A percentile compares a stretch with the other conserved stretches of the same genome.
Evolutionary conservation across 129 eudicot genomes (phyloP).

Genomic region (Saposhnikovia divaricata): DNA sequence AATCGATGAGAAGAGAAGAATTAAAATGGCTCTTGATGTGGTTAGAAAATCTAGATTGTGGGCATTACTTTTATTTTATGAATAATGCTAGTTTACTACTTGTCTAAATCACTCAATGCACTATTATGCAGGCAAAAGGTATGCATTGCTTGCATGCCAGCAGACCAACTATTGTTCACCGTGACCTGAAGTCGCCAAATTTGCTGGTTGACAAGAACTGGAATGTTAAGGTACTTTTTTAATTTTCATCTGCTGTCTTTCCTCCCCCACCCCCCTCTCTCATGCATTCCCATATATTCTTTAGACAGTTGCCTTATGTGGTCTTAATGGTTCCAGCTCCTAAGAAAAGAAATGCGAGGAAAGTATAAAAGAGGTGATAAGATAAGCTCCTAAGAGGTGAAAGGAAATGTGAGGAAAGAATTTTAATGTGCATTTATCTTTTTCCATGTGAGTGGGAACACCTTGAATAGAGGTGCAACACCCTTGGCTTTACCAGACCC

Average conservation of each 20-base stretch:
- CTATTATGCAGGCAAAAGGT: constrained; percentile 74
- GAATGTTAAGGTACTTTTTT: constrained; percentile 83
- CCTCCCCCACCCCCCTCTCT: background rate
- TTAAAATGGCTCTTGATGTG: constrained; percentile 99
- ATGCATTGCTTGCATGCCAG: constrained; percentile 98
- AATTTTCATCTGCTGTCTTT: background rate
- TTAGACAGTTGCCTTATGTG: background rate
- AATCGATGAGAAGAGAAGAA: constrained; percentile 88
- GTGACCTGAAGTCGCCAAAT: constrained; percentile 97
- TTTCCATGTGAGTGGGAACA: background rate
- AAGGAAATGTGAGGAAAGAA: background rate
- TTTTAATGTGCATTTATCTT: background rate
- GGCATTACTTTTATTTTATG: background rate
- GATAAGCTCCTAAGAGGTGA: background rate
- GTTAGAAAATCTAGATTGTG: constrained; percentile 31
- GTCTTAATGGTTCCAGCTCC: background rate
- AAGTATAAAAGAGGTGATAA: background rate
- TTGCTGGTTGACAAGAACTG: constrained; percentile 93
- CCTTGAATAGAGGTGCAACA: background rate
- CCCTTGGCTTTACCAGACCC: background rate
- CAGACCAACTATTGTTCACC: constrained; percentile 95
- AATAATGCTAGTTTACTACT: background rate
- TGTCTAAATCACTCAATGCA: constrained; percentile 3
- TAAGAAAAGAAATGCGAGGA: background rate
- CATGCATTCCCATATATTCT: background rate